These are phyloP conservation scores for Alternaria alternata DNA, from an alignment of 2,329 filamentous ascomycete genomes.

Conservation along the genomic window DNA sequence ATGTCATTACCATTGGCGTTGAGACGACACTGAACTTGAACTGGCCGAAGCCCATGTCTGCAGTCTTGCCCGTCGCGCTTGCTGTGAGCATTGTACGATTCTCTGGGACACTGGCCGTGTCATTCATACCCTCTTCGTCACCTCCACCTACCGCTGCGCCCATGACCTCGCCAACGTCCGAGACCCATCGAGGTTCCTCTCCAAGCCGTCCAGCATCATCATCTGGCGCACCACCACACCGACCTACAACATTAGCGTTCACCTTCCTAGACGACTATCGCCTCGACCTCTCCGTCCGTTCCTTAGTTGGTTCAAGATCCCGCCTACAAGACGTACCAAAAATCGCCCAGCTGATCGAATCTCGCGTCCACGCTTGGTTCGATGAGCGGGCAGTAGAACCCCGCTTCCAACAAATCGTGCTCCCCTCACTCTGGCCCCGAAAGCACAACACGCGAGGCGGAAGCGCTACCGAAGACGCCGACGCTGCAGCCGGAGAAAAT, in stretches of 20 bases:
- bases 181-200: constrained; percentile 50
- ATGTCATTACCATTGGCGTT: constrained; percentile 92
- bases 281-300: constrained; percentile 81
- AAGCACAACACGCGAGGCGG: constrained; percentile 84
- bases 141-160: constrained; percentile 35
- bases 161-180: constrained; percentile 53
- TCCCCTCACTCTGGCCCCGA: constrained; percentile 83
- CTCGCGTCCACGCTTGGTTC: constrained; percentile 83
- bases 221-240: constrained; percentile 35
- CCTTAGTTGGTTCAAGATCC: constrained; percentile 79
- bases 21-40: constrained; percentile 95
- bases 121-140: constrained; percentile 76
- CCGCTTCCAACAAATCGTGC: constrained; percentile 83
- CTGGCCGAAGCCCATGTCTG: constrained; percentile 88
- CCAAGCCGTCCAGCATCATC: constrained; percentile 50
- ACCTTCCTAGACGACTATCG: constrained; percentile 91
- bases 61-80: constrained; percentile 88
- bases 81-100: constrained; percentile 93
- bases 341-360: constrained; percentile 84
- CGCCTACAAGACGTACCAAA: constrained; percentile 86
- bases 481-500: constrained; percentile 48
- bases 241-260: constrained; percentile 88
- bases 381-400: constrained; percentile 87
- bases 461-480: constrained; percentile 63
- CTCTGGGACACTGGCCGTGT: constrained; percentile 91